Evolutionary conservation across 108 stramenopile genomes (phyloP).

Genomic region (Fistulifera pelliculosa): DNA sequence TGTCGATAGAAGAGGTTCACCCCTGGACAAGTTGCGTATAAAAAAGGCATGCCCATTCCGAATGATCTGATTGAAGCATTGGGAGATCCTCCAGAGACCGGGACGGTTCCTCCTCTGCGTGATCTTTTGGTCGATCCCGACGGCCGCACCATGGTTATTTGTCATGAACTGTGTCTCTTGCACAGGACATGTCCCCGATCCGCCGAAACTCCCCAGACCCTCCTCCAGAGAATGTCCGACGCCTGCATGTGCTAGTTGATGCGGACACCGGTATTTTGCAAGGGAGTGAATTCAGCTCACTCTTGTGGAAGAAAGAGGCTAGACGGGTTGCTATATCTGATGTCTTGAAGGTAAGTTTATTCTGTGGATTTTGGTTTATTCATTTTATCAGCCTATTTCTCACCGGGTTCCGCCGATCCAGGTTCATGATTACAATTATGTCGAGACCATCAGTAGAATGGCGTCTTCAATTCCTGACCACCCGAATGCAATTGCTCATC

Average conservation of each 20-base stretch:
- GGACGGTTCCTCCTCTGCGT: conserved; percentile 41
- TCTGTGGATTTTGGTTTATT: too few relatives aligned
- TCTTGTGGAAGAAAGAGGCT: conserved; percentile 62
- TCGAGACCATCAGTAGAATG: conserved; percentile 70
- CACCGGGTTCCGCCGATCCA: background rate
- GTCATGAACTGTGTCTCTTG: conserved; percentile 71
- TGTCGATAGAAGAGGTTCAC: conserved; percentile 65
- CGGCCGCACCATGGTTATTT: conserved; percentile 53
- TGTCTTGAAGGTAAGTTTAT: conserved; percentile 61
- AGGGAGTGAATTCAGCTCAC: conserved; percentile 55
- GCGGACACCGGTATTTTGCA: conserved; percentile 72
- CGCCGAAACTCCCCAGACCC: conserved; percentile 54
- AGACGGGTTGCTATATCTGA: conserved; percentile 74
- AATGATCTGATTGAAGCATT: conserved; percentile 51
- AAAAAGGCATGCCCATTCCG: conserved; percentile 77
- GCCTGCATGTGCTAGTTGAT: conserved; percentile 73
- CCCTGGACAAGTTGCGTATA: conserved; percentile 68
- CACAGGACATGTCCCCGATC: conserved; percentile 84
- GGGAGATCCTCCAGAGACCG: conserved; percentile 39
- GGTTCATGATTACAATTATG: conserved; percentile 81
- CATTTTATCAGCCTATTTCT: conserved; percentile 1
- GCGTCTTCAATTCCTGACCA: conserved; percentile 77
- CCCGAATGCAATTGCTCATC: conserved; percentile 66
- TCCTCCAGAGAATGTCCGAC: conserved; percentile 80
- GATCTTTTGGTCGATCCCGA: conserved; percentile 83